Evolutionary conservation across 768 basidiomycete species (phyloP).

Genomic region (Kwoniella mangroviensis): DNA sequence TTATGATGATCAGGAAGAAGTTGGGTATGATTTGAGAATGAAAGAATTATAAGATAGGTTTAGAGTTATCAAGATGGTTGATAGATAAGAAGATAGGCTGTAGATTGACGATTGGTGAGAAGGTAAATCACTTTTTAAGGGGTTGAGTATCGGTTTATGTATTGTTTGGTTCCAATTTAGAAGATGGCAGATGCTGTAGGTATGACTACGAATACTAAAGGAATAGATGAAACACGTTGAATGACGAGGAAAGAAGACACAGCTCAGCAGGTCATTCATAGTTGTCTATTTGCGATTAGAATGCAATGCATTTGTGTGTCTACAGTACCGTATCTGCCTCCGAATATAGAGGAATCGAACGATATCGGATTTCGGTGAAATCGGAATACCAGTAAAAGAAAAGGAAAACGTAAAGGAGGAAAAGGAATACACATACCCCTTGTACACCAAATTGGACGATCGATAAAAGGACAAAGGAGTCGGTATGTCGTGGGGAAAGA

Average conservation of each 20-base stretch:
- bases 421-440: conserved; percentile 4
- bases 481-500: neutral
- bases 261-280: conserved; percentile 10
- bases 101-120: conserved; percentile 2
- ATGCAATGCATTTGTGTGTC: neutral
- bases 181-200: neutral
- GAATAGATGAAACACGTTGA: conserved; percentile 2
- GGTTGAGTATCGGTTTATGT: neutral
- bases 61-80: neutral
- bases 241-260: neutral
- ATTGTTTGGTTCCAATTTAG: neutral
- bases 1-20: neutral
- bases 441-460: neutral
- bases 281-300: neutral
- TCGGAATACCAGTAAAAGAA: neutral
- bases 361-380: conserved; percentile 5
- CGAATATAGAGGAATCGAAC: neutral
- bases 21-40: neutral
- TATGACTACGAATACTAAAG: neutral
- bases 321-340: neutral
- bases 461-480: conserved; percentile 10
- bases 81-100: neutral
- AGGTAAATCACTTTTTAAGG: neutral
- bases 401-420: neutral
- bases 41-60: neutral